These are phyloP conservation scores for Fusarium multiceps DNA, from an alignment of 2,329 filamentous ascomycete genomes.

Conservation along the genomic window DNA sequence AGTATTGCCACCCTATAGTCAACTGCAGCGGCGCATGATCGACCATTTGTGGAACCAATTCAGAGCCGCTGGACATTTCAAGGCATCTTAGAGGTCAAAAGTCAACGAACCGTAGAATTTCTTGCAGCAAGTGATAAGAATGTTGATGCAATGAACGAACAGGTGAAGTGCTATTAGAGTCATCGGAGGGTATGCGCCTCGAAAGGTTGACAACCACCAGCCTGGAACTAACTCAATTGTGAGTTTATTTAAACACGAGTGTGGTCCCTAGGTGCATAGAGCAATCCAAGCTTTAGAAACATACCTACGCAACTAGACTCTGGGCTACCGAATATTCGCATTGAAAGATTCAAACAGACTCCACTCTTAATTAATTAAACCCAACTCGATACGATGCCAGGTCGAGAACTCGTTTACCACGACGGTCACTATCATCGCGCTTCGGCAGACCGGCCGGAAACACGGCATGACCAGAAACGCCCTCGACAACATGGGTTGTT, in stretches of 20 bases:
- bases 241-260: conserved; percentile 24
- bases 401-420: conserved; percentile 47
- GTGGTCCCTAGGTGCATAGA: not conserved
- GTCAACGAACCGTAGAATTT: conserved; percentile 1
- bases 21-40: conserved; percentile 39
- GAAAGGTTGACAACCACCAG: conserved; percentile 14
- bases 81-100: conserved; percentile 20
- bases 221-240: not conserved
- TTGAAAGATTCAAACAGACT: conserved; percentile 5
- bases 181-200: conserved; percentile 20
- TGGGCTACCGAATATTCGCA: not conserved
- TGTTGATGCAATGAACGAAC: conserved; percentile 6
- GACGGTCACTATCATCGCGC: conserved; percentile 47
- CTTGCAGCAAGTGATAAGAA: conserved; percentile 19
- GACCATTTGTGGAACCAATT: conserved; percentile 26
- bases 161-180: conserved; percentile 22
- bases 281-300: not conserved
- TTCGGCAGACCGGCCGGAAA: conserved; percentile 28
- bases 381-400: conserved; percentile 32
- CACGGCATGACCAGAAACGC: conserved; percentile 13
- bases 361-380: conserved; percentile 12
- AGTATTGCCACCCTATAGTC: conserved; percentile 36
- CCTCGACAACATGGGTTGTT: conserved; percentile 42
- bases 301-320: not conserved
- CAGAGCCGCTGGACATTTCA: conserved; percentile 12